Base-by-base conservation (phyloP, 2,329 filamentous ascomycete species). In the Monilinia laxa region DNA sequence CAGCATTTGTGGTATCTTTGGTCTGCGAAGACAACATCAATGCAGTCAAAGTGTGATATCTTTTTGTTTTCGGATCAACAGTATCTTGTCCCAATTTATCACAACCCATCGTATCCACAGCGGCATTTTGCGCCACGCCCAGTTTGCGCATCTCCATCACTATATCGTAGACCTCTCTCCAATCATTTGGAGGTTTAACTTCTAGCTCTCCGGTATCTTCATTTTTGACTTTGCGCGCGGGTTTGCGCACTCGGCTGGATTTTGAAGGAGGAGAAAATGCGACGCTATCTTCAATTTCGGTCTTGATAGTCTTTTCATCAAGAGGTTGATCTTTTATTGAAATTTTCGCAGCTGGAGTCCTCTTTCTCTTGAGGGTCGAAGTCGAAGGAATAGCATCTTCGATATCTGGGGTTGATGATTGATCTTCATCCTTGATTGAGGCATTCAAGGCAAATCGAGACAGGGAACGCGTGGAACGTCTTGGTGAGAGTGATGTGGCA, bases 91-190 rank as follows among this genome's bases (percentile, higher is more conserved):
- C 65, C 35, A 67, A 42, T 38, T 64, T 57, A 35, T 64, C 59
- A 52, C 65, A 67, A 23, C 60, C 65, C 93, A 98, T 97, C 0
- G 94, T 98, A 77, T 99, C 95, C 14, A 99, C 95, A 0, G 94
- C 91, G 0, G 95, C 95, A 84, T 90, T 78, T 81, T 85, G 76
- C 76, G 90, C 79, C 9, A 83, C 83, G 3, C 82, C 83, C 0
- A 79, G 76, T 5, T 78, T 77, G 2, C 87, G 89, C 93, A 98
- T 97, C 74, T 86, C 84, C 74, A 89, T 89, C 55, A 96, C 90
- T 0, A 86, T 80, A 45, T 83, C 79, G 79, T 97, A 99, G 67
- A 97, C 87, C 66, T 88, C 85, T 69, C 92, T 87, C 95, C 95
- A 97, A 76, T 93, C 87, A 0, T 87, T 83, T 0, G 93, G 93